A percentile compares a stretch with the other conserved stretches of the same genome.
Conservation (phyloP, 2,329 filamentous ascomycete species). For the Pseudopyricularia cyperi region DNA sequence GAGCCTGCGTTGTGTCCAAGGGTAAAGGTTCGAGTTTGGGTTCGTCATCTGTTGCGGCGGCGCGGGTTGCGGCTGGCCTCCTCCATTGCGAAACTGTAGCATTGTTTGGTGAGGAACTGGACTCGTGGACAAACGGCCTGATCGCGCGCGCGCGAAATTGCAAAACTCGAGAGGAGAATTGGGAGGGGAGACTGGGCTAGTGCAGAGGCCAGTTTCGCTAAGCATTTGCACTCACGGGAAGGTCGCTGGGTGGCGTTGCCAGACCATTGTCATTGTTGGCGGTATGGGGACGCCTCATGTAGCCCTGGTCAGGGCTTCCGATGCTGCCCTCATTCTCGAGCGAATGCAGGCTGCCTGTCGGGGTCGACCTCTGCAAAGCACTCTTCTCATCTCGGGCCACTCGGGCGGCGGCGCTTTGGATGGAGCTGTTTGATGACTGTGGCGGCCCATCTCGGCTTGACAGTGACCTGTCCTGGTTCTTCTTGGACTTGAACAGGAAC, state of each 20-base stretch:
- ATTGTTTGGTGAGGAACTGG: background rate
- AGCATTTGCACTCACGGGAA: slow-evolving; percentile 24
- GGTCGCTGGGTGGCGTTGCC: slow-evolving; percentile 15
- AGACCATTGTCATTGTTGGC: slow-evolving; percentile 32
- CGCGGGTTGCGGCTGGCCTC: slow-evolving; percentile 12
- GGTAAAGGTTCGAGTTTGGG: slow-evolving; percentile 73
- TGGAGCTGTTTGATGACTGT: slow-evolving; percentile 30
- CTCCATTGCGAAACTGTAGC: slow-evolving; percentile 40
- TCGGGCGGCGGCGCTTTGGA: slow-evolving; percentile 35
- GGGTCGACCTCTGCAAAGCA: slow-evolving; percentile 47
- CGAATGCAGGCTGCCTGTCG: slow-evolving; percentile 67
- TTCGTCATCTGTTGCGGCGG: slow-evolving; percentile 22
- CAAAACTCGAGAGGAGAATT: too few relatives aligned
- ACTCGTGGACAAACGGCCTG: background rate
- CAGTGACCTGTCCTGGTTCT: slow-evolving; percentile 51
- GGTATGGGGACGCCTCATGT: slow-evolving; percentile 40
- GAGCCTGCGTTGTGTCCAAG: slow-evolving; percentile 84
- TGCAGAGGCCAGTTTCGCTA: background rate
- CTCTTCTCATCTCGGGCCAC: slow-evolving; percentile 42
- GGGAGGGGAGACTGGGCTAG: too few relatives aligned
- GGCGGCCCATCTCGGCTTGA: slow-evolving; percentile 39
- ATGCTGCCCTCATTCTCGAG: slow-evolving; percentile 45
- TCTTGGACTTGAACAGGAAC: slow-evolving; percentile 75
- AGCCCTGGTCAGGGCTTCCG: slow-evolving; percentile 52
- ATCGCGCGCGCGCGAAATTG: too few relatives aligned